These are phyloP conservation scores for Clavispora santaluciae DNA, from an alignment of 805 yeast genomes.

Conservation along the genomic window DNA sequence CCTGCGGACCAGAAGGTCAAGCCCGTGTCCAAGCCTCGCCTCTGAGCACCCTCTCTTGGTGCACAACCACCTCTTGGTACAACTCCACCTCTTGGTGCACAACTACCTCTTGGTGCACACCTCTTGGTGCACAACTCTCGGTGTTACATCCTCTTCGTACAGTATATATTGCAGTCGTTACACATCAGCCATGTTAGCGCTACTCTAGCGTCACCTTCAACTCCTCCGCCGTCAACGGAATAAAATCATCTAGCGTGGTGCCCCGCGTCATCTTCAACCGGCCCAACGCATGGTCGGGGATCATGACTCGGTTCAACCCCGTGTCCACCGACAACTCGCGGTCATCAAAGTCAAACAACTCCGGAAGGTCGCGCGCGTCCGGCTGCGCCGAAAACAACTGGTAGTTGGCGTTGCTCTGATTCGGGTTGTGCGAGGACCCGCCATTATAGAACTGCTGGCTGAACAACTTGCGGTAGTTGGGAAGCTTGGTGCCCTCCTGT, in stretches of 20 bases:
- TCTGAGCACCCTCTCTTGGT: no score
- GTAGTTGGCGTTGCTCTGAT: slow-evolving; percentile 39
- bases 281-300: slow-evolving; percentile 38
- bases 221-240: slow-evolving; percentile 28
- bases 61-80: no score
- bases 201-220: slow-evolving; percentile 31
- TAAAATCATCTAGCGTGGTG: slow-evolving; percentile 28
- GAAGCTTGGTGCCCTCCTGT: slow-evolving; percentile 31
- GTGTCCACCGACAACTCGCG: slow-evolving; percentile 48
- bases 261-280: slow-evolving; percentile 24
- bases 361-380: slow-evolving; percentile 42
- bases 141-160: no score
- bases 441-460: slow-evolving; percentile 31
- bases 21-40: neutral
- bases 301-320: slow-evolving; percentile 30
- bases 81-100: no score
- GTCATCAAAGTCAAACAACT: slow-evolving; percentile 47
- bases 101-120: no score
- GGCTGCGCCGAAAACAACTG: slow-evolving; percentile 37
- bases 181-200: neutral
- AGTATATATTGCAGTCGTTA: neutral
- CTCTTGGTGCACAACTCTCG: no score
- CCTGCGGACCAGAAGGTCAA: neutral
- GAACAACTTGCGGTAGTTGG: slow-evolving; percentile 40
- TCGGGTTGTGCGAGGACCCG: slow-evolving; percentile 18